These are phyloP conservation scores for Bimuria novae-zelandiae DNA, from an alignment of 2,329 filamentous ascomycete genomes.

Conservation along the genomic window DNA sequence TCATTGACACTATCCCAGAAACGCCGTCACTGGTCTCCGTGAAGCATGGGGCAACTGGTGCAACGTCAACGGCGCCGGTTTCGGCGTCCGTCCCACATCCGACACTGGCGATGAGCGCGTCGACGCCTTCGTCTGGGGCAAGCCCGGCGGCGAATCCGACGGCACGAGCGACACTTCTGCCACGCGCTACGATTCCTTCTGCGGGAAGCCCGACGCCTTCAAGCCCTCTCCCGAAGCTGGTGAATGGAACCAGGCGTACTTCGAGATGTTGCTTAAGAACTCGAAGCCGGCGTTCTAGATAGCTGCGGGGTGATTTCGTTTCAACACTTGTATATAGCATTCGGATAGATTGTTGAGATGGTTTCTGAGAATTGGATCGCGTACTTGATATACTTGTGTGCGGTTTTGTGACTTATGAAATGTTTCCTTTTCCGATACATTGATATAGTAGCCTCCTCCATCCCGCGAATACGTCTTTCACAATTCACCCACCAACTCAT, in stretches of 20 bases:
- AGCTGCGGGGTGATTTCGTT: not conserved
- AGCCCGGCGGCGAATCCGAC: slow-evolving; percentile 37
- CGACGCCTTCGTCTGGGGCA: slow-evolving; percentile 38
- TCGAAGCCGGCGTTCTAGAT: slow-evolving; percentile 21
- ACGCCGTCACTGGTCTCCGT: slow-evolving; percentile 25
- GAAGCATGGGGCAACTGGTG: slow-evolving; percentile 38
- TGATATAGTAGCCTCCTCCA: too few species aligned
- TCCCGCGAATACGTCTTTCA: too few species aligned
- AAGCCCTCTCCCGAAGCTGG: slow-evolving; percentile 24
- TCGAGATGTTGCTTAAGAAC: slow-evolving; percentile 34
- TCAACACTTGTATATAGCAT: slow-evolving; percentile 1
- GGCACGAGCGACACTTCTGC: slow-evolving; percentile 14
- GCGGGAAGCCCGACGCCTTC: slow-evolving; percentile 28
- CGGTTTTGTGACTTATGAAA: too few species aligned
- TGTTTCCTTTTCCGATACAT: too few species aligned
- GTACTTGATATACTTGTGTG: too few species aligned
- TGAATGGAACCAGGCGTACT: slow-evolving; percentile 36
- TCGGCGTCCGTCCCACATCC: slow-evolving; percentile 22
- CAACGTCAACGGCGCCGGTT: slow-evolving; percentile 32
- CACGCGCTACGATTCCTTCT: slow-evolving; percentile 8
- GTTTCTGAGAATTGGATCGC: too few species aligned
- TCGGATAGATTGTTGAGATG: not conserved
- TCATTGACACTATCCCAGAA: slow-evolving; percentile 9
- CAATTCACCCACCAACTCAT: too few species aligned
- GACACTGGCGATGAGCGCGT: slow-evolving; percentile 29